These are phyloP conservation scores for Lactifluus echinatus DNA, from an alignment of 768 basidiomycete genomes.

Conservation along the genomic window DNA sequence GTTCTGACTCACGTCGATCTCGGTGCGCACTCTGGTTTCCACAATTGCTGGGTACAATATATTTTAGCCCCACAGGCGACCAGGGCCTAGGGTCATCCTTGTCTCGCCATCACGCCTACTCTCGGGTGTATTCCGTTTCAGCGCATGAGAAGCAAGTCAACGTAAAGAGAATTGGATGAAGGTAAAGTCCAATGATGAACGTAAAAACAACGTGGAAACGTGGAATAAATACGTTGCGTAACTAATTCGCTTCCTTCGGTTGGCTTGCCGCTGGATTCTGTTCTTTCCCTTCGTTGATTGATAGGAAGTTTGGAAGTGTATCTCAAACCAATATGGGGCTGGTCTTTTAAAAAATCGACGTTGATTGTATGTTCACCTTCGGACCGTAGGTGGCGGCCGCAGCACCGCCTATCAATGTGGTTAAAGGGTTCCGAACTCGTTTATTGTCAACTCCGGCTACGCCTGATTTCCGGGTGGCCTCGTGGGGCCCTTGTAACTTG, in stretches of 20 bases:
- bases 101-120: neutral
- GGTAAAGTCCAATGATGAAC: neutral
- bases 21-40: neutral
- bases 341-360: neutral
- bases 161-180: neutral
- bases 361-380: neutral
- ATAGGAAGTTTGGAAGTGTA: no score
- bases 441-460: neutral
- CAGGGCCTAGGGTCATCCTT: neutral
- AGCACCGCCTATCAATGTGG: neutral
- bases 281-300: no score
- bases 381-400: neutral
- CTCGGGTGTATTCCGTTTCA: no score
- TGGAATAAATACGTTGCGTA: no score
- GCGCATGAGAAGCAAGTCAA: neutral
- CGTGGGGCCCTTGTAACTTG: neutral
- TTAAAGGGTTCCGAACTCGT: neutral
- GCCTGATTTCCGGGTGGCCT: neutral
- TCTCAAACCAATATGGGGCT: neutral
- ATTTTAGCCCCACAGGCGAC: neutral
- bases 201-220: neutral
- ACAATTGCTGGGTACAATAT: neutral
- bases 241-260: neutral
- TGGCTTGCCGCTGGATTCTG: neutral
- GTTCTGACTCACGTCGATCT: neutral